These are phyloP conservation scores for Zopfia rhizophila DNA, from an alignment of 2,329 filamentous ascomycete genomes.

Conservation along the genomic window DNA sequence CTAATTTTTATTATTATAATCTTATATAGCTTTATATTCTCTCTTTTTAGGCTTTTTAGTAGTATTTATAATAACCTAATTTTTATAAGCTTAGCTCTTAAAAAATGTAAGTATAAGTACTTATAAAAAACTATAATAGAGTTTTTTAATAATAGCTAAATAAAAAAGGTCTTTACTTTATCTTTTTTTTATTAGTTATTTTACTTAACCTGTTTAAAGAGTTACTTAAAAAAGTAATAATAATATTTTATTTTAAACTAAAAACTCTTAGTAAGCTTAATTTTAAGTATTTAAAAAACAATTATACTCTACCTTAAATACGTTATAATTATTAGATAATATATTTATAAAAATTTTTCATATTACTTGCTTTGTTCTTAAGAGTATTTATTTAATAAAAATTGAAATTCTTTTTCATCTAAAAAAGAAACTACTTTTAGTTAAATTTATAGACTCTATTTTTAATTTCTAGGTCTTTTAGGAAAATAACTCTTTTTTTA, in stretches of 20 bases:
- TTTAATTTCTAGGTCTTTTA: neutral
- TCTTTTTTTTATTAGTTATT: slow-evolving; percentile 2
- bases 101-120: neutral
- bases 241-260: neutral
- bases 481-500: too few species aligned
- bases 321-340: slow-evolving; percentile 5
- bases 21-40: neutral
- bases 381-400: neutral
- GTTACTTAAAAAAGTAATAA: slow-evolving; percentile 2
- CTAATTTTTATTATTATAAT: slow-evolving; percentile 4
- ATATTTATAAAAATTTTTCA: neutral
- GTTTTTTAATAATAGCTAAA: neutral
- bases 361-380: slow-evolving; percentile 2
- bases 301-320: slow-evolving; percentile 3
- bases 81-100: neutral
- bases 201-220: neutral
- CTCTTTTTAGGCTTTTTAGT: slow-evolving; percentile 1
- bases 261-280: slow-evolving; percentile 2
- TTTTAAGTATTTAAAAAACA: neutral
- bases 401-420: slow-evolving; percentile 1
- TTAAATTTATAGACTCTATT: slow-evolving; percentile 1
- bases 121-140: slow-evolving; percentile 2
- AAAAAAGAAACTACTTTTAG: neutral
- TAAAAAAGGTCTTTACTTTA: slow-evolving; percentile 5
- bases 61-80: slow-evolving; percentile 1